These are phyloP conservation scores for Phytophthora hibernalis DNA, from an alignment of 352 stramenopile genomes.

Conservation along the genomic window DNA sequence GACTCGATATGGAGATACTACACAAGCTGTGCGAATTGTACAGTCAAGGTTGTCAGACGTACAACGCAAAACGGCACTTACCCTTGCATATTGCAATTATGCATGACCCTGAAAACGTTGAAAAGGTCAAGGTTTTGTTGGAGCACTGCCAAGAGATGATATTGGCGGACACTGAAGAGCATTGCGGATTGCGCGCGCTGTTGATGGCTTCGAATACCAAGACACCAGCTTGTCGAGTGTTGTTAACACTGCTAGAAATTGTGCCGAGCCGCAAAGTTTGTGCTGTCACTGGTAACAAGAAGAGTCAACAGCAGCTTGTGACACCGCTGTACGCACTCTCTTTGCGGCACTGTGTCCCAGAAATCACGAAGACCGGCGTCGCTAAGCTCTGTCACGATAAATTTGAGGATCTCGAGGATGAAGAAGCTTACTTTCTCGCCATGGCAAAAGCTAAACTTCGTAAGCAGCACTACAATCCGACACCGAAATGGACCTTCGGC, in stretches of 20 bases:
- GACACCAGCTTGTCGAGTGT: constrained; percentile 36
- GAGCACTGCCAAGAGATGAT: constrained; percentile 42
- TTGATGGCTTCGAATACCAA: constrained; percentile 51
- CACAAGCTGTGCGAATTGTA: constrained; percentile 40
- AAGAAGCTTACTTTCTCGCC: constrained; percentile 58
- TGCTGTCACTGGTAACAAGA: background rate
- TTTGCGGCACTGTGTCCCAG: constrained; percentile 35
- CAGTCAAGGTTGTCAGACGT: constrained; percentile 43
- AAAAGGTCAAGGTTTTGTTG: constrained; percentile 41
- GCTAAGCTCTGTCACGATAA: constrained; percentile 42
- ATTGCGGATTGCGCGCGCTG: constrained; percentile 45
- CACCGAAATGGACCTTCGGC: constrained; percentile 46
- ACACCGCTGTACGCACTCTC: constrained; percentile 65
- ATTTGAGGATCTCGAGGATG: constrained; percentile 62
- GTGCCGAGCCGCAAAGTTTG: constrained; percentile 35
- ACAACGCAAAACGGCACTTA: constrained; percentile 51
- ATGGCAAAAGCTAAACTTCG: constrained; percentile 70
- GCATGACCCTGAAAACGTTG: constrained; percentile 30
- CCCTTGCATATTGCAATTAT: constrained; percentile 60
- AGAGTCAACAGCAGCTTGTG: constrained; percentile 24
- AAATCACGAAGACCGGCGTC: constrained; percentile 34
- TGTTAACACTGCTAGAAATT: constrained; percentile 49
- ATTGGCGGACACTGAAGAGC: constrained; percentile 40
- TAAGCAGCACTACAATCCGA: constrained; percentile 62
- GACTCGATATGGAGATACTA: constrained; percentile 24